Conservation (phyloP, 2,329 filamentous ascomycete genomes). For the Colletotrichum karsti region DNA sequence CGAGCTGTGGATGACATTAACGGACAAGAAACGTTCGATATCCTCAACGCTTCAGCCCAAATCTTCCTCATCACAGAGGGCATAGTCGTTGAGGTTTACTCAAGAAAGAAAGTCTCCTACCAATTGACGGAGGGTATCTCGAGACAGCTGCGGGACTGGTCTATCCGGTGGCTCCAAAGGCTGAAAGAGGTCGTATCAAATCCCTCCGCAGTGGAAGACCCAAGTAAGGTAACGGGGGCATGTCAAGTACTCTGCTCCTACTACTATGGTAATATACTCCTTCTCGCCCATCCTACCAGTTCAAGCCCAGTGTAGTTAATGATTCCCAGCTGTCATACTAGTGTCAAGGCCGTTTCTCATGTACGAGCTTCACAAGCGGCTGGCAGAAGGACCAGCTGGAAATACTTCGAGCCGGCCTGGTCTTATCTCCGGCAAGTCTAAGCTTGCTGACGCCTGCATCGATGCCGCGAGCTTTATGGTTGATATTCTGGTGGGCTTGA, state of each 20-base stretch:
- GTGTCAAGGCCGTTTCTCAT: conserved; percentile 64
- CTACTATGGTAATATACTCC: conserved; percentile 48
- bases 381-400: conserved; percentile 44
- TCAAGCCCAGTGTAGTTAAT: not conserved
- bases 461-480: conserved; percentile 64
- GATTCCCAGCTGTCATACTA: conserved; percentile 56
- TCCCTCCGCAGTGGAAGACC: conserved; percentile 33
- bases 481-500: conserved; percentile 54
- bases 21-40: conserved; percentile 49
- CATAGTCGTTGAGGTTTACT: conserved; percentile 62
- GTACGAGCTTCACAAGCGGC: conserved; percentile 59
- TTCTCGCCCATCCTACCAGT: too few species aligned
- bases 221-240: conserved; percentile 50
- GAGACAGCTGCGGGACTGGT: conserved; percentile 61
- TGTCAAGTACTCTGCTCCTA: conserved; percentile 62
- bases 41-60: conserved; percentile 61
- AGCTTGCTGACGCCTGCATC: conserved; percentile 63
- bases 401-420: not conserved
- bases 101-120: conserved; percentile 59
- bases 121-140: conserved; percentile 63
- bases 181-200: conserved; percentile 49
- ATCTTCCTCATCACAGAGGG: conserved; percentile 60
- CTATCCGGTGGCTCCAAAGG: conserved; percentile 53
- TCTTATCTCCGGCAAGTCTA: conserved; percentile 54
- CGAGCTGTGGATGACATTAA: conserved; percentile 39